phyloP scores from a whole-genome alignment of 2,329 filamentous ascomycete genomes.

The Seiridium cupressi region DNA sequence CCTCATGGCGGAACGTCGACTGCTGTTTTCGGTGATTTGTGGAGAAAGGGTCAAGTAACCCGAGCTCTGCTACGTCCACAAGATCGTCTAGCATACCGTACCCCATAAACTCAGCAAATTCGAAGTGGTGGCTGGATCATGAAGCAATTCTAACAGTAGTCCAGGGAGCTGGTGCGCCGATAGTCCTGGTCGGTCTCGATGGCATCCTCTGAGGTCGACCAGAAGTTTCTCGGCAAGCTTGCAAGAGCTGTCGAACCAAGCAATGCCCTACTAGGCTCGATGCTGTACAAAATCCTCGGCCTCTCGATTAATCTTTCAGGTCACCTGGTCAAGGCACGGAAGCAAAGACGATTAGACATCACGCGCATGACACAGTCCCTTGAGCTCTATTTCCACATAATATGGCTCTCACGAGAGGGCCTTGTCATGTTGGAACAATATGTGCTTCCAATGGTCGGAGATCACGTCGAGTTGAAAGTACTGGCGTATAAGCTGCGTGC shows the following conservation, averaged over 20 bases:
- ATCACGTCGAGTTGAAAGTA: slow-evolving; percentile 80
- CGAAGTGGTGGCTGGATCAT: too few relatives aligned
- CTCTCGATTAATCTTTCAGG: slow-evolving; percentile 85
- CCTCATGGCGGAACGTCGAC: background rate
- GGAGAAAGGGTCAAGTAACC: background rate
- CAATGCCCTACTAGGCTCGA: slow-evolving; percentile 76
- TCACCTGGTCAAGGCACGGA: slow-evolving; percentile 79
- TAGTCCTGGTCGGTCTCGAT: slow-evolving; percentile 44
- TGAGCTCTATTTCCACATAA: slow-evolving; percentile 81
- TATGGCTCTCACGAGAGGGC: slow-evolving; percentile 94
- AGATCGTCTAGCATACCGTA: background rate
- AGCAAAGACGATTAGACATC: slow-evolving; percentile 77
- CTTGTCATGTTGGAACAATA: slow-evolving; percentile 84
- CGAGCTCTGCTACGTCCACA: background rate
- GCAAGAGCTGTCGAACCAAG: slow-evolving; percentile 76
- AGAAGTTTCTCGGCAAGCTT: slow-evolving; percentile 91
- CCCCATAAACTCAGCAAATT: too few relatives aligned
- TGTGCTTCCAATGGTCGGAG: slow-evolving; percentile 79
- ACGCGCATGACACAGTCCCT: slow-evolving; percentile 77
- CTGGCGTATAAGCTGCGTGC: slow-evolving; percentile 88
- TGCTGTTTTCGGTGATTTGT: background rate
- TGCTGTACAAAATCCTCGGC: slow-evolving; percentile 88
- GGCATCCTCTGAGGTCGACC: slow-evolving; percentile 96
- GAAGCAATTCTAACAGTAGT: background rate
- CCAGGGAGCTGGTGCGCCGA: background rate